Base-by-base conservation (phyloP, 2,329 filamentous ascomycete species). In the Beauveria caledonica region DNA sequence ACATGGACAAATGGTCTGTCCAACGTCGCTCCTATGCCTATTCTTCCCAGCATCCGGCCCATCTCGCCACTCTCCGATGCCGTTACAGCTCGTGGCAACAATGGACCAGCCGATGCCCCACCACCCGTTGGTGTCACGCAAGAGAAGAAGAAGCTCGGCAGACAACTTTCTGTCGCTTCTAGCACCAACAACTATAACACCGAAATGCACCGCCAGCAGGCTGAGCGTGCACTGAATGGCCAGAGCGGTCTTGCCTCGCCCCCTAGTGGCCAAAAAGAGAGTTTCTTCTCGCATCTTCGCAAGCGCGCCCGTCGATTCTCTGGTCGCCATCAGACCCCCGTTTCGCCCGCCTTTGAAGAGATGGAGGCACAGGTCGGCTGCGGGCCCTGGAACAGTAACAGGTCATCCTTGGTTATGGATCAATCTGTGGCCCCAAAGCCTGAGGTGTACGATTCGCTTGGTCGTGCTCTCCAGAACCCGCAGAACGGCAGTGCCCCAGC, bases 31-130 rank as follows among this genome's bases (percentile, higher is more conserved):
- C 94, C 94, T 5, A 99, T 99, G 84, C 91, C 91, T 9, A 99
- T 99, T 64, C 79, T 99, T 53, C 94, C 94, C 13, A 96, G 92
- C 1, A 96, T 97, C 68, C 86, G 89, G 64, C 93, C 94, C 13
- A 92, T 97, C 56, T 97, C 94, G 42, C 94, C 94, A n/a, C 74
- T 97, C n/a, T 94, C 92, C 6, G 92, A 97, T 73, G 84, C 91
- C 56, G 91, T 96, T 50, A 96, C 87, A 60, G 94, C 92, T 29
- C 92, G 96, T 74, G 92, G 89, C 57, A 92, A 85, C 69, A 86
- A 84, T 61, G 82, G 85, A 55, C 68, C 71, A 17, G 68, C 70
- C 8, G 56, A 58, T 11, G 50, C 60, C 2, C 39, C 60, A 9
- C 45, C 60, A 17, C 36, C 53, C n/a, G 49, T 58, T 64, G 69